Conservation (phyloP, 805 yeast species). For the Yamadazyma laniorum region DNA sequence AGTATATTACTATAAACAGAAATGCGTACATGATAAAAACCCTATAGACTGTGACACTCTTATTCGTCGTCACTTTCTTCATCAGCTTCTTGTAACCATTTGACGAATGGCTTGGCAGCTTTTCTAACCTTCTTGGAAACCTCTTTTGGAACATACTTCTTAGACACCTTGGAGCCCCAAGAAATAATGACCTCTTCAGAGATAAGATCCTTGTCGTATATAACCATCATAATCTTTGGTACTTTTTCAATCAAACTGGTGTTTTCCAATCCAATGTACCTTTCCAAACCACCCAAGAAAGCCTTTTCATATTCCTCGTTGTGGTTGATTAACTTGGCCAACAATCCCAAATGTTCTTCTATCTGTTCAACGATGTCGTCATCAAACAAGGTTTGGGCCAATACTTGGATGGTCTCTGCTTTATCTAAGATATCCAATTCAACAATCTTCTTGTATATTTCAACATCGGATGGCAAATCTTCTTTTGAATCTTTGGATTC, state of each 20-base stretch:
- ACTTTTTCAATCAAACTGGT: constrained; percentile 64
- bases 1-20: background rate
- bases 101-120: constrained; percentile 93
- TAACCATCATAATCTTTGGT: constrained; percentile 77
- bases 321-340: constrained; percentile 69
- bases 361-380: constrained; percentile 73
- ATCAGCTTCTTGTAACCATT: constrained; percentile 95
- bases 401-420: constrained; percentile 80
- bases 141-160: constrained; percentile 91
- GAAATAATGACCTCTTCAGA: constrained; percentile 76
- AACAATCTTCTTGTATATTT: constrained; percentile 83
- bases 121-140: constrained; percentile 89
- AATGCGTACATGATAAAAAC: background rate
- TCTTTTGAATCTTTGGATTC: constrained; percentile 52
- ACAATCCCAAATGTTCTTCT: constrained; percentile 74
- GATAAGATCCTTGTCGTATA: constrained; percentile 80
- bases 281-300: constrained; percentile 92
- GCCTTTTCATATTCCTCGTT: constrained; percentile 74
- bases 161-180: constrained; percentile 91
- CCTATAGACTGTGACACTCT: constrained; percentile 1
- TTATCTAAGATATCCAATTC: constrained; percentile 72
- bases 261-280: constrained; percentile 81
- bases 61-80: constrained; percentile 70
- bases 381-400: constrained; percentile 86
- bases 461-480: constrained; percentile 78